These are phyloP conservation scores for Aspergillus flavus DNA, from an alignment of 2,329 filamentous ascomycete genomes.

Conservation along the genomic window DNA sequence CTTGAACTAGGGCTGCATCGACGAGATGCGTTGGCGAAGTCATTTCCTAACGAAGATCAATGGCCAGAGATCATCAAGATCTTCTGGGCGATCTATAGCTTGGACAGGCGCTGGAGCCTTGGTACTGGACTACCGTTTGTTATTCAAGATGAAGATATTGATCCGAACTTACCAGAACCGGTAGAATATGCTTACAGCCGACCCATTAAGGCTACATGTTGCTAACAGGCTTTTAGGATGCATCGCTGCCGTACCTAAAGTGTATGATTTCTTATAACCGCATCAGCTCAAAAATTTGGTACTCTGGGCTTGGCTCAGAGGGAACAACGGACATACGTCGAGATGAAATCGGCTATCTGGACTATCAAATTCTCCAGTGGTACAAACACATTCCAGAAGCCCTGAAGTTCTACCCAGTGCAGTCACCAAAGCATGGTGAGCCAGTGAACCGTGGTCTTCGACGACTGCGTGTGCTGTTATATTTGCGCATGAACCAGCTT, in stretches of 20 bases:
- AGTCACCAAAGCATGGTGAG: constrained; percentile 50
- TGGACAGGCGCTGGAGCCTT: constrained; percentile 86
- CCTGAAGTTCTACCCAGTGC: constrained; percentile 63
- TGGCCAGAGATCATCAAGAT: constrained; percentile 68
- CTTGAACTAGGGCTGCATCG: constrained; percentile 82
- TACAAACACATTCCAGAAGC: constrained; percentile 71
- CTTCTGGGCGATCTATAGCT: constrained; percentile 84
- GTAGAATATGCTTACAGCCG: constrained; percentile 50
- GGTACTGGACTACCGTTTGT: constrained; percentile 87
- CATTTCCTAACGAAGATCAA: constrained; percentile 69
- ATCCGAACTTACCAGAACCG: constrained; percentile 75
- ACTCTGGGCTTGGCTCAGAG: constrained; percentile 71
- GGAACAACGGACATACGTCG: constrained; percentile 67
- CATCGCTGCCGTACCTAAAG: constrained; percentile 68
- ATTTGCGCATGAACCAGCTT: constrained; percentile 85
- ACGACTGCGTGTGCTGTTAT: constrained; percentile 79
- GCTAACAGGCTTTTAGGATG: constrained; percentile 35
- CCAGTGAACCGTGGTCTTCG: constrained; percentile 67
- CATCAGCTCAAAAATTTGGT: constrained; percentile 85
- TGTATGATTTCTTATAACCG: constrained; percentile 84
- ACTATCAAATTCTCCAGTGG: constrained; percentile 85
- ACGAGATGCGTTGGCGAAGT: constrained; percentile 68
- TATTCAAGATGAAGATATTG: constrained; percentile 82
- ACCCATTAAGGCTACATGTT: neutral
- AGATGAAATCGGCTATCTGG: constrained; percentile 77